Conservation (phyloP, 352 stramenopile genomes). For the Pseudoperonospora humuli region DNA sequence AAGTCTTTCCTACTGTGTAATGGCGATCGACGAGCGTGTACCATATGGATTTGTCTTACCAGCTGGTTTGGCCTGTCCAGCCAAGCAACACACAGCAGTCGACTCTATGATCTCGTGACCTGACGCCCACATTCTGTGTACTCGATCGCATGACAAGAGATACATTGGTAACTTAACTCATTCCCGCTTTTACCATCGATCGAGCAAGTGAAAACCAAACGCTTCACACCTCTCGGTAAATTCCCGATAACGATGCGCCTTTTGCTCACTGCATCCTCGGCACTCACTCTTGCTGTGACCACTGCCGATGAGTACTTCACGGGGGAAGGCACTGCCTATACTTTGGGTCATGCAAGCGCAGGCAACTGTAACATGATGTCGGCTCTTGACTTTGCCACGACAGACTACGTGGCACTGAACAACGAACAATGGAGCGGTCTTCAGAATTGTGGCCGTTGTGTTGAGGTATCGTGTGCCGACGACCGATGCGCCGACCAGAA, state of each 20-base stretch:
- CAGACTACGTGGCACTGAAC: constrained; percentile 66
- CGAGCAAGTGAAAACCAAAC: constrained; percentile 9
- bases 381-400: constrained; percentile 20
- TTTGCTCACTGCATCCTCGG: constrained; percentile 1
- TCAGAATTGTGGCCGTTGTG: constrained; percentile 57
- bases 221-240: constrained; percentile 5
- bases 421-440: constrained; percentile 52
- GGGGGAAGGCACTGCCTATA: constrained; percentile 41
- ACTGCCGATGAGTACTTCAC: constrained; percentile 31
- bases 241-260: constrained; percentile 9
- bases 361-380: constrained; percentile 53
- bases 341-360: constrained; percentile 23
- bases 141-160: too few relatives aligned
- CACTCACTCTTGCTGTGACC: not conserved
- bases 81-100: too few relatives aligned
- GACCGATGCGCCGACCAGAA: constrained; percentile 34
- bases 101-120: too few relatives aligned
- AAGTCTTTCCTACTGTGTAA: too few relatives aligned
- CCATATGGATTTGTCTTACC: too few relatives aligned
- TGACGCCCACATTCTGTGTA: too few relatives aligned
- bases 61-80: too few relatives aligned
- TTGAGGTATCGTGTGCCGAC: constrained; percentile 52
- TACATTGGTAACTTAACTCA: too few relatives aligned
- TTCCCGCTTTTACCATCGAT: constrained; percentile 18
- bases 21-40: too few relatives aligned